phyloP scores from a whole-genome alignment of 129 eudicot species.

The Tanacetum coccineum region DNA sequence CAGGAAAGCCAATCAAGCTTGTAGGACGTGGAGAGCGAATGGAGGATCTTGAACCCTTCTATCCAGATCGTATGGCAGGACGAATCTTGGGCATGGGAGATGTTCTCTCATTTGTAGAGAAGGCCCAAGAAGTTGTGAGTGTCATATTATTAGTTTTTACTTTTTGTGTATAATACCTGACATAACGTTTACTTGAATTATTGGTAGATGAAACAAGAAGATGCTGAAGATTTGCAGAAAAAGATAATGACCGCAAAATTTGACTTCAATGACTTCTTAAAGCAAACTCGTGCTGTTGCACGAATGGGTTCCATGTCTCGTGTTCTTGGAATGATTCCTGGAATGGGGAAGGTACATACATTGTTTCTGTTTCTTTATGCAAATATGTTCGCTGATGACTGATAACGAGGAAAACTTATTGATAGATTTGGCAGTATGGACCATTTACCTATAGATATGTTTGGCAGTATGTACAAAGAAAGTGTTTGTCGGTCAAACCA shows the following conservation, averaged over 20 bases:
- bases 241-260: conserved; percentile 93
- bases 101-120: conserved; percentile 95
- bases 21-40: conserved; percentile 96
- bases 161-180: background rate
- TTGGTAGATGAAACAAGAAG: conserved; percentile 88
- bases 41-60: conserved; percentile 99
- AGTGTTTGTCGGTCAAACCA: background rate
- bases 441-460: background rate
- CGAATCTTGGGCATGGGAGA: conserved; percentile 99
- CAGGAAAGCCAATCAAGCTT: conserved; percentile 97
- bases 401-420: background rate
- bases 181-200: background rate
- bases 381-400: background rate
- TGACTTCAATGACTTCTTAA: conserved; percentile 92
- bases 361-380: background rate
- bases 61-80: conserved; percentile 99
- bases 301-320: conserved; percentile 96
- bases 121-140: conserved; percentile 98
- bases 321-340: conserved; percentile 98
- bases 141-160: conserved; percentile 9
- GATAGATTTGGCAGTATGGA: background rate
- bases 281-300: conserved; percentile 93
- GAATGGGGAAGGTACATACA: conserved; percentile 83
- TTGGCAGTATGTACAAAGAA: background rate
- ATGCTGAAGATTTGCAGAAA: conserved; percentile 87